These are phyloP conservation scores for Endocladia muricata DNA, from an alignment of 31 red algal genomes.

Conservation along the genomic window DNA sequence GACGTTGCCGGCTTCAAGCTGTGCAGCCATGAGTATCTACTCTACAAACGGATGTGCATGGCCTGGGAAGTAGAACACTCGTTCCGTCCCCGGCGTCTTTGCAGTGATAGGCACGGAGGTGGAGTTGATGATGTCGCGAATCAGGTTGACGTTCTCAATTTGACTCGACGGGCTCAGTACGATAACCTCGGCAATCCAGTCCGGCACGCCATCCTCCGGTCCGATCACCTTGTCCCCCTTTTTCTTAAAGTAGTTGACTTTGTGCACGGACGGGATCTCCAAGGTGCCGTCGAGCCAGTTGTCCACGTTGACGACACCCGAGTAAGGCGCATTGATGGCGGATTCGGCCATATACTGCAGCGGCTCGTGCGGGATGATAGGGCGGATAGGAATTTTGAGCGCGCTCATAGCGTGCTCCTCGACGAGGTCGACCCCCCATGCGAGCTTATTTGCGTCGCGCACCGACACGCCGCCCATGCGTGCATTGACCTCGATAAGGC, in stretches of 20 bases:
- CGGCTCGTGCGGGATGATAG: constrained; percentile 41
- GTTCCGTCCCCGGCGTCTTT: neutral
- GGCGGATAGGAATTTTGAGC: constrained; percentile 84
- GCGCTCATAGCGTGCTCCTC: constrained; percentile 92
- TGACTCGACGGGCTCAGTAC: constrained; percentile 28
- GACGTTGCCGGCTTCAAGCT: neutral
- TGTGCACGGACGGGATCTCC: constrained; percentile 23
- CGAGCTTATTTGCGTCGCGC: constrained; percentile 69
- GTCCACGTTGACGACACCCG: constrained; percentile 56
- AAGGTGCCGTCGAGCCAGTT: constrained; percentile 67
- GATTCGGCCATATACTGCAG: constrained; percentile 65
- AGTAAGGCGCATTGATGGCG: constrained; percentile 88
- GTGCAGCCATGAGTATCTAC: no score
- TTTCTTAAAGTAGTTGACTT: constrained; percentile 67
- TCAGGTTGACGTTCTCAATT: constrained; percentile 36
- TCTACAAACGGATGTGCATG: constrained; percentile 16
- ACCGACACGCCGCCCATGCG: constrained; percentile 97
- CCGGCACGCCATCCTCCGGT: constrained; percentile 84
- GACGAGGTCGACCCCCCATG: constrained; percentile 97
- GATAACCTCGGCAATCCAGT: constrained; percentile 89
- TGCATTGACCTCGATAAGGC: constrained; percentile 96
- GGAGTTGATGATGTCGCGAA: constrained; percentile 32
- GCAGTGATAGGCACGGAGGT: neutral
- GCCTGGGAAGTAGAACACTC: constrained; percentile 10
- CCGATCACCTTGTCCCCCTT: constrained; percentile 78